Evolutionary conservation across 2,329 filamentous ascomycete genomes (phyloP), one percentile per base, ranked within the genome.

Genomic region (Nemania diffusa): DNA sequence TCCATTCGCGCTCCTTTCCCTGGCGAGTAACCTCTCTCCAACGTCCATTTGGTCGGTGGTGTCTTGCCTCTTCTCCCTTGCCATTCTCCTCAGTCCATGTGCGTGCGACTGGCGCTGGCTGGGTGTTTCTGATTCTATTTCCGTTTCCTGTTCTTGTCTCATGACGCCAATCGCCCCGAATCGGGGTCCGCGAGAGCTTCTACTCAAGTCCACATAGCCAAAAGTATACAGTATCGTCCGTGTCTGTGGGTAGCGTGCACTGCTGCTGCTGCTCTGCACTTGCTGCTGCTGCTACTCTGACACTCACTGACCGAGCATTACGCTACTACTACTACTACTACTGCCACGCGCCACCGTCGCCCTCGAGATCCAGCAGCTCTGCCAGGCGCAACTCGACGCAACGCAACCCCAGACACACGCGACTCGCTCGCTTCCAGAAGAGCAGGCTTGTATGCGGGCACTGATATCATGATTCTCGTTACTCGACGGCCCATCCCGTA

Each of bases 1-100:
- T 62, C 62, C 62, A 68, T 68, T 67, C 65, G 67, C 64, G 52
- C 65, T 68, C 65, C 60, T 69, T 67, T 71, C 64, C 62, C 65
- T 26, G 26, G 37, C 69, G 57, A 64, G 62, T 65, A 50, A 64
- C 56, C 59, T 60, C 44, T 61, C 62, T 66, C 64, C 60, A 67
- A 55, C 66, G 53, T 52, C 34, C 57, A 42, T 56, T 40, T 59
- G 52, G 51, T 29, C 40, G 27, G 50, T 34, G 24, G 51, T 51
- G 42, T 63, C 44, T 63, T 34, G 52, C 46, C 29, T 55, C 37
- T 62, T 56, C 29, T 56, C 60, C 58, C 50, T 55, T 64, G 51
- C 64, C 52, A 60, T 52, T 57, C 57, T 67, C 46, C 57, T 51
- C 64, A 40, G 56, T 56, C 67, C 42, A 53, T 62, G 53, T 51